Percentiles rank a stretch among this genome's conserved stretches.
These are phyloP conservation scores for Tetracladium setigerum DNA, from an alignment of 495 filamentous ascomycete species.

Conservation along the genomic window DNA sequence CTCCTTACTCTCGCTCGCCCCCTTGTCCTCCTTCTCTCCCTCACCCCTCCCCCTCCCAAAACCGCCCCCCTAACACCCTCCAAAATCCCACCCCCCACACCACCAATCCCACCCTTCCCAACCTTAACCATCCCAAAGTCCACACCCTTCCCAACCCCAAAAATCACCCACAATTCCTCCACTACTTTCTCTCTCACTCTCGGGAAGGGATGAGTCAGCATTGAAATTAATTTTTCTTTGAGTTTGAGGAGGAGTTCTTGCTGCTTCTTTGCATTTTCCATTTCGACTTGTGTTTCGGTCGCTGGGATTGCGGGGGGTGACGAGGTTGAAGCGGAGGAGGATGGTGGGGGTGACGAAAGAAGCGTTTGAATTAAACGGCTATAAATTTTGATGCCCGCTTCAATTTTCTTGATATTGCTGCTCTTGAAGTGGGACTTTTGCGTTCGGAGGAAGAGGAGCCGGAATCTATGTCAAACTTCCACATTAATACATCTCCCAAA, in stretches of 20 bases:
- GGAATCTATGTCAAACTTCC: slow-evolving; percentile 26
- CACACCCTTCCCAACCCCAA: slow-evolving; percentile 16
- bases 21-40: background rate
- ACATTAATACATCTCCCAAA: too few relatives aligned
- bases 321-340: too few relatives aligned
- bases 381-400: slow-evolving; percentile 73
- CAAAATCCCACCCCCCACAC: too few relatives aligned
- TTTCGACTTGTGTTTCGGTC: slow-evolving; percentile 4
- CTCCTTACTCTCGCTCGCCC: too few relatives aligned
- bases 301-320: background rate
- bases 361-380: slow-evolving; percentile 40
- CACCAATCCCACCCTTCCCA: slow-evolving; percentile 1
- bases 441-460: slow-evolving; percentile 54
- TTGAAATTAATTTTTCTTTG: slow-evolving; percentile 44
- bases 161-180: slow-evolving; percentile 32
- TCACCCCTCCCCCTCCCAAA: background rate
- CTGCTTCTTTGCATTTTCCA: background rate
- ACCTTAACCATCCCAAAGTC: slow-evolving; percentile 18
- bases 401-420: slow-evolving; percentile 66
- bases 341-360: too few relatives aligned
- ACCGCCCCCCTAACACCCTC: background rate
- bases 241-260: slow-evolving; percentile 29
- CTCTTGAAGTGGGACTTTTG: slow-evolving; percentile 81
- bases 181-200: slow-evolving; percentile 40
- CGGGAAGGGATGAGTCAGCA: slow-evolving; percentile 60